Evolutionary conservation across 495 filamentous ascomycete species (phyloP).

Genomic region (Xylaria grammica): DNA sequence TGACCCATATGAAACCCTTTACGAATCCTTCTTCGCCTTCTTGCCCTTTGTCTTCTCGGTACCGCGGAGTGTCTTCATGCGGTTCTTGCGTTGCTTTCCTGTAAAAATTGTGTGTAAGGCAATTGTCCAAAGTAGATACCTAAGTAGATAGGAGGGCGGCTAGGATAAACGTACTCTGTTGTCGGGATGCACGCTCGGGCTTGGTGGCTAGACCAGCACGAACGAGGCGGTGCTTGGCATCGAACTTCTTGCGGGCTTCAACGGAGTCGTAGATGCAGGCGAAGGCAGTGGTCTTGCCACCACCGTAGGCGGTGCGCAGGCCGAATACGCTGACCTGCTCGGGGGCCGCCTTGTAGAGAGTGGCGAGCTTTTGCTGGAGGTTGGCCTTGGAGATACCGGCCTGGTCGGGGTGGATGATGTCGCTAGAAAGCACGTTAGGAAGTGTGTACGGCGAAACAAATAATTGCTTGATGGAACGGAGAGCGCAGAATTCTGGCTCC

Average conservation of each 20-base stretch:
- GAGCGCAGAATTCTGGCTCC: slow-evolving; percentile 2
- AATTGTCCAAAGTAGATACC: slow-evolving; percentile 5
- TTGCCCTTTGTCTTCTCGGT: slow-evolving; percentile 88
- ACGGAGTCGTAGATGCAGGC: slow-evolving; percentile 96
- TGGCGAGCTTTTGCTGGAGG: slow-evolving; percentile 90
- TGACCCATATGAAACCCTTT: slow-evolving; percentile 31
- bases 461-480: not conserved
- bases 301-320: slow-evolving; percentile 98
- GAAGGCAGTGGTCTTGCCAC: slow-evolving; percentile 99
- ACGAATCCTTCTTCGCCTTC: slow-evolving; percentile 74
- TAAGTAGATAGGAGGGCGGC: not conserved
- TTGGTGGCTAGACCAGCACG: slow-evolving; percentile 87
- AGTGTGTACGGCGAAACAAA: not conserved
- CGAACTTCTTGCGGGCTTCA: slow-evolving; percentile 99
- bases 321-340: slow-evolving; percentile 97
- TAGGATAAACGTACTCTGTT: slow-evolving; percentile 84
- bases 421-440: slow-evolving; percentile 61
- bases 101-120: slow-evolving; percentile 34
- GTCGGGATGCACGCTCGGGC: slow-evolving; percentile 94
- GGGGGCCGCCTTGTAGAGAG: slow-evolving; percentile 97
- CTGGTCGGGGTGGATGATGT: slow-evolving; percentile 98
- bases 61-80: slow-evolving; percentile 96
- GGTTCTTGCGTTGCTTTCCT: slow-evolving; percentile 99
- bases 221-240: slow-evolving; percentile 96
- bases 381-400: slow-evolving; percentile 99